Percentiles rank a stretch among this genome's conserved stretches.
Evolutionary conservation across 345 rosid genomes (phyloP).

Genomic region (Angophora floribunda): DNA sequence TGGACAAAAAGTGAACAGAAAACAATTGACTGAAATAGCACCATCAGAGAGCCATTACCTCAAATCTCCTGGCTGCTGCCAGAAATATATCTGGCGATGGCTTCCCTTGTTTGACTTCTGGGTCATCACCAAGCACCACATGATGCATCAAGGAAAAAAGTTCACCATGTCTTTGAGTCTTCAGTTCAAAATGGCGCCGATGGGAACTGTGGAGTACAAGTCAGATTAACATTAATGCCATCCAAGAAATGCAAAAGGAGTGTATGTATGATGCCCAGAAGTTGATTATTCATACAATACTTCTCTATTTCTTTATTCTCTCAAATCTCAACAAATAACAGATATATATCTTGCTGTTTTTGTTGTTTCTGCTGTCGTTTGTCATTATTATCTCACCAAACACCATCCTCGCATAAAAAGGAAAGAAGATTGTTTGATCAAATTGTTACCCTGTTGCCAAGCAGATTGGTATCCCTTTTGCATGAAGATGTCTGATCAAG

Average conservation of each 20-base stretch:
- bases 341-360: neutral
- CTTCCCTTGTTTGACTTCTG: constrained; percentile 91
- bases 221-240: neutral
- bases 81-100: constrained; percentile 85
- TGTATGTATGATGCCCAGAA: neutral
- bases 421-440: neutral
- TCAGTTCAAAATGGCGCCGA: constrained; percentile 64
- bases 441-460: constrained; percentile 69
- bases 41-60: constrained; percentile 32
- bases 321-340: neutral
- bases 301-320: neutral
- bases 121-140: constrained; percentile 85
- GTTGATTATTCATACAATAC: neutral
- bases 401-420: neutral
- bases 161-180: constrained; percentile 69
- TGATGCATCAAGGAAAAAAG: constrained; percentile 94
- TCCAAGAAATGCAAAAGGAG: neutral
- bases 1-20: constrained; percentile 1
- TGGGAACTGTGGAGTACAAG: constrained; percentile 43
- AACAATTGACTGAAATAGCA: neutral
- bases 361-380: neutral
- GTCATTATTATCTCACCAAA: neutral
- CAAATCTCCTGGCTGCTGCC: constrained; percentile 88
- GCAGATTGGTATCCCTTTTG: constrained; percentile 67
- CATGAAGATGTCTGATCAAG: constrained; percentile 68